Percentiles rank a stretch among this genome's conserved stretches.
Evolutionary conservation across 2,329 filamentous ascomycete genomes (phyloP).

Genomic region (Sclerotinia glacialis): DNA sequence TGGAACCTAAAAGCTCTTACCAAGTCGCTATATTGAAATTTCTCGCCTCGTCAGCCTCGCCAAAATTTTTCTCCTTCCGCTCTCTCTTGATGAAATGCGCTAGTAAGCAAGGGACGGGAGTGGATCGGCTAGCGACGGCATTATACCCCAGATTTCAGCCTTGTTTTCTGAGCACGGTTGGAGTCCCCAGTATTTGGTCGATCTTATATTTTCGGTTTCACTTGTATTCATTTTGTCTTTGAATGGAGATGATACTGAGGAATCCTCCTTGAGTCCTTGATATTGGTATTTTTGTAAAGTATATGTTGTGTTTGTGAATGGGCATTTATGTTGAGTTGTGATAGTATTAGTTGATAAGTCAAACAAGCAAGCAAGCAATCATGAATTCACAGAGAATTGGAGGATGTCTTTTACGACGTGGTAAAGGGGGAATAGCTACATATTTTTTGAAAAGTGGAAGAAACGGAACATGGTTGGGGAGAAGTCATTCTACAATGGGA

Average conservation of each 20-base stretch:
- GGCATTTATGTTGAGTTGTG: not conserved
- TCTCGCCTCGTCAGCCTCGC: slow-evolving; percentile 20
- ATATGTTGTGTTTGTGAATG: not conserved
- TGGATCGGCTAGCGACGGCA: slow-evolving; percentile 14
- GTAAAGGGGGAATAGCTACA: not conserved
- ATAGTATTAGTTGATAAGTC: not conserved
- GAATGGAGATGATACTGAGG: not conserved
- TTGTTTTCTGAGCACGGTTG: slow-evolving; percentile 2
- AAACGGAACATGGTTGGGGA: slow-evolving; percentile 6
- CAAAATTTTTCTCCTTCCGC: not conserved
- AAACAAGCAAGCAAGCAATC: not conserved
- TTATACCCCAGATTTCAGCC: slow-evolving; percentile 20
- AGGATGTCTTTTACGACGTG: slow-evolving; percentile 11
- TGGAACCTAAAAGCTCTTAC: not conserved
- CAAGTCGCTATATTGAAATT: not conserved
- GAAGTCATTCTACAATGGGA: slow-evolving; percentile 34
- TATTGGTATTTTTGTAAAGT: not conserved
- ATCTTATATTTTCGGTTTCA: not conserved
- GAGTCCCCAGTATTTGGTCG: slow-evolving; percentile 2
- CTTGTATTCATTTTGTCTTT: not conserved
- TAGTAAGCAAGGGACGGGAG: not conserved
- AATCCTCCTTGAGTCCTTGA: not conserved
- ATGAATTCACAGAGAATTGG: slow-evolving; percentile 22
- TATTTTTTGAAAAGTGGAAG: not conserved
- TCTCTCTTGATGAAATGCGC: not conserved